Conservation (phyloP, 108 stramenopile genomes). For the Aurantiochytrium sp. region DNA sequence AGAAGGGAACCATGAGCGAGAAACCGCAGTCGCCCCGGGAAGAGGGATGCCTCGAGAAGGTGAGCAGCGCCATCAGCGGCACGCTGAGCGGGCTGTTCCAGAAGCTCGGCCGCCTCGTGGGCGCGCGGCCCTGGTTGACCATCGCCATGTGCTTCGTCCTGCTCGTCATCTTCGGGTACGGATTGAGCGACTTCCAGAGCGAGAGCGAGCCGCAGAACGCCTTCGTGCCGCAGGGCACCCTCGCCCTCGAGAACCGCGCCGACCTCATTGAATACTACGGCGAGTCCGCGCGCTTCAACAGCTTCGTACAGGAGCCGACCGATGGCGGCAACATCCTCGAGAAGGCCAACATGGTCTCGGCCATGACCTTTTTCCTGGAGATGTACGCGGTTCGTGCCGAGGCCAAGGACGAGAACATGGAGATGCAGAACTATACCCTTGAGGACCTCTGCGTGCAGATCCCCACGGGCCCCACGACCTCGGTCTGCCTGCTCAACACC, state of each 20-base stretch:
- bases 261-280: background rate
- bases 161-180: background rate
- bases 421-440: background rate
- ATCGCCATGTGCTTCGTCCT: background rate
- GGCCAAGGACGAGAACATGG: background rate
- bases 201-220: background rate
- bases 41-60: background rate
- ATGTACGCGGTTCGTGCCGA: background rate
- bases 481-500: background rate
- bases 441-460: background rate
- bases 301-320: background rate
- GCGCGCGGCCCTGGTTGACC: background rate
- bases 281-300: background rate
- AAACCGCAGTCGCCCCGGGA: no score
- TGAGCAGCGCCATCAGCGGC: background rate
- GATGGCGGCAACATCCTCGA: background rate
- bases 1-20: background rate
- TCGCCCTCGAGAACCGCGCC: background rate
- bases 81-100: background rate
- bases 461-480: background rate
- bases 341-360: background rate
- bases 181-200: background rate
- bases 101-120: background rate
- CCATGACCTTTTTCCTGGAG: background rate
- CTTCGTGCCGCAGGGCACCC: background rate